A percentile compares a stretch with the other conserved stretches of the same genome.
Conservation (phyloP, 495 filamentous ascomycete species). For the Neurospora sp. region DNA sequence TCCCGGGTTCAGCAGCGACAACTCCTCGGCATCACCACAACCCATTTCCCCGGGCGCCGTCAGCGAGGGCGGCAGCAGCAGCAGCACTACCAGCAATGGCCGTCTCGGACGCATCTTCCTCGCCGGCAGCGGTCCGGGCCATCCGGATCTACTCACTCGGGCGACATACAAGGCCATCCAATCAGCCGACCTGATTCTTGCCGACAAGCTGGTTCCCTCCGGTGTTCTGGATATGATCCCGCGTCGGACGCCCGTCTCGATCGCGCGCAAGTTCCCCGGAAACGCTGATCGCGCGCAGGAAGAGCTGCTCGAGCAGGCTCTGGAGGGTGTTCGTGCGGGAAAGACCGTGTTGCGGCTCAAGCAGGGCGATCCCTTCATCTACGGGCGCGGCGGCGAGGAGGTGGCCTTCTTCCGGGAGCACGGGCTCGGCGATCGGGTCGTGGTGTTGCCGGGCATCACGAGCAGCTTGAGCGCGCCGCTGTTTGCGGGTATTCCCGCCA, state of each 20-base stretch:
- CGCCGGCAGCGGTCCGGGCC: slow-evolving; percentile 86
- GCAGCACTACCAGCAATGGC: background rate
- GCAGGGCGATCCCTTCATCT: slow-evolving; percentile 94
- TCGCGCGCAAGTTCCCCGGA: slow-evolving; percentile 94
- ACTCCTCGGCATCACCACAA: background rate
- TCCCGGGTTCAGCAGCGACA: slow-evolving; percentile 6
- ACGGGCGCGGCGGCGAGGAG: slow-evolving; percentile 90
- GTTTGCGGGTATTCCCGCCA: slow-evolving; percentile 79
- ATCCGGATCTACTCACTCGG: slow-evolving; percentile 81
- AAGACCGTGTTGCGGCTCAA: slow-evolving; percentile 80
- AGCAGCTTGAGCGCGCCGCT: slow-evolving; percentile 77
- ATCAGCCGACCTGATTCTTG: slow-evolving; percentile 75
- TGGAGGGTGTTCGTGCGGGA: slow-evolving; percentile 60
- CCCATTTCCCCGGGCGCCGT: background rate
- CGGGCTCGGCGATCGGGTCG: slow-evolving; percentile 43
- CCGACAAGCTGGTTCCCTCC: slow-evolving; percentile 90
- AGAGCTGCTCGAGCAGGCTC: slow-evolving; percentile 73
- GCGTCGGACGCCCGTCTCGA: slow-evolving; percentile 77
- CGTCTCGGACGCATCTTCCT: slow-evolving; percentile 64
- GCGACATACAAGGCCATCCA: slow-evolving; percentile 84
- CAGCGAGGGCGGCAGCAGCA: slow-evolving; percentile 1
- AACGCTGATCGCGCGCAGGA: slow-evolving; percentile 91
- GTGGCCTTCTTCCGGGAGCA: slow-evolving; percentile 69
- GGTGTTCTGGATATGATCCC: slow-evolving; percentile 83
- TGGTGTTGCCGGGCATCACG: slow-evolving; percentile 84